Evolutionary conservation across 2,329 filamentous ascomycete genomes (phyloP).

Genomic region (Hymenoscyphus albidus): DNA sequence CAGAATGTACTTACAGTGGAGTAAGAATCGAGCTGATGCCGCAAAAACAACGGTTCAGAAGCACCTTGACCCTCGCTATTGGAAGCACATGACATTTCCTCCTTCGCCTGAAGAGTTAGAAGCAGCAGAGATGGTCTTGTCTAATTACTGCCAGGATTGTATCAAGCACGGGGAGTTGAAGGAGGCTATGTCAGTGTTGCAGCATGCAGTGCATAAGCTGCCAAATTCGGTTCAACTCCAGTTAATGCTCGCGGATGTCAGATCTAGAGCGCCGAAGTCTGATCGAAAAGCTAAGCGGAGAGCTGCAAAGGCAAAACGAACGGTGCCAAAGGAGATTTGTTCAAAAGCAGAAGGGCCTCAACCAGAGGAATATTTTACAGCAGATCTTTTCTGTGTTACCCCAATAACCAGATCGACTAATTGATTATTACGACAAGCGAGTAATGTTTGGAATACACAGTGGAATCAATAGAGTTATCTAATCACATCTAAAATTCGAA

Average conservation of each 20-base stretch:
- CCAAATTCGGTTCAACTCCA: not conserved
- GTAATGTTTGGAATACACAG: too few relatives aligned
- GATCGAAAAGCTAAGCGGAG: not conserved
- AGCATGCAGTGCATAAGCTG: not conserved
- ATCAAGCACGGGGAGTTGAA: not conserved
- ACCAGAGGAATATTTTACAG: not conserved
- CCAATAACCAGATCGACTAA: too few relatives aligned
- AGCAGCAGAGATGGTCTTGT: not conserved
- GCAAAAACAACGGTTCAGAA: not conserved
- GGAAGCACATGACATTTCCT: not conserved
- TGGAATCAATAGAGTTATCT: too few relatives aligned
- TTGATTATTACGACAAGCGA: too few relatives aligned
- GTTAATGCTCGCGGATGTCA: not conserved
- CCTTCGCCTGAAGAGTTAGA: not conserved
- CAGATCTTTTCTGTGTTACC: not conserved
- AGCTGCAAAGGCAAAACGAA: not conserved
- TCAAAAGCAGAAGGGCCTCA: not conserved
- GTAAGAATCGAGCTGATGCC: not conserved
- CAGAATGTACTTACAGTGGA: not conserved
- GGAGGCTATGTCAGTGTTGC: not conserved
- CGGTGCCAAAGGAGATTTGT: not conserved
- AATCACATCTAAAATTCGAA: too few relatives aligned
- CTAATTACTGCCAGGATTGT: not conserved
- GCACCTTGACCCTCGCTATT: not conserved
- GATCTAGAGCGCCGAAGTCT: not conserved